Evolutionary conservation across 1,284 basidiomycete genomes (phyloP), one percentile per base, ranked within the genome.

Genomic region (Leccinum griseonigrum): DNA sequence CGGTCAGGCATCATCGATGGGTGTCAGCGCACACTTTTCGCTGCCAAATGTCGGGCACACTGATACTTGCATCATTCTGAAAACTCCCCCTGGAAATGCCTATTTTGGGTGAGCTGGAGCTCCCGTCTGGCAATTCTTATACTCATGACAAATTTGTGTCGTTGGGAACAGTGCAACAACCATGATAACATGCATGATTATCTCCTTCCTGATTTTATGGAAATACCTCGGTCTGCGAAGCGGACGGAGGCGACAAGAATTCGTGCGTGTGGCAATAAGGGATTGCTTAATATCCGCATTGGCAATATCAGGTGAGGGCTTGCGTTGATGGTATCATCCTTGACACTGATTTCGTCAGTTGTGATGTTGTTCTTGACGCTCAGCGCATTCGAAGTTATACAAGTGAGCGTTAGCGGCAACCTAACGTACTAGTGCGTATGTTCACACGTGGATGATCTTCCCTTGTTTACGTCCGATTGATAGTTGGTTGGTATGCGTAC

Each of bases 361-460:
- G n/a, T 68, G 8, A 64, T 67, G 64, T 29, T 71, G 0, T 68
- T 68, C 50, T 34, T 69, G 54, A 70, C 64, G 31, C 68, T 69
- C 31, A 63, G 59, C 32, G 57, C 64, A 9, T 46, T 66, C 18
- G 32, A 52, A 16, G 60, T 68, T 8, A 63, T 69, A 52, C 55
- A 55, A 38, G 55, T 58, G 2, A 36, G 28, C 11, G 56, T 63
- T 51, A 57, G 57, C 8, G 63, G 68, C 31, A 70, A 71, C 18
- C 54, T 69, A 4, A 62, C 55, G 1, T 71, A 63, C 46, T 64
- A 63, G 68, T 70, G 36, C 29, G 68, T 63, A 8, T 16, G 16
- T 10, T 32, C 4, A 29, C 13, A 22, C n/a, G 11, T 36, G 16
- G 22, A 40, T n/a, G n/a, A 22, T 54, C 62, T 65, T 16, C 57